These are phyloP conservation scores for Cadophora sp. DNA, from an alignment of 2,329 filamentous ascomycete genomes.

Conservation along the genomic window DNA sequence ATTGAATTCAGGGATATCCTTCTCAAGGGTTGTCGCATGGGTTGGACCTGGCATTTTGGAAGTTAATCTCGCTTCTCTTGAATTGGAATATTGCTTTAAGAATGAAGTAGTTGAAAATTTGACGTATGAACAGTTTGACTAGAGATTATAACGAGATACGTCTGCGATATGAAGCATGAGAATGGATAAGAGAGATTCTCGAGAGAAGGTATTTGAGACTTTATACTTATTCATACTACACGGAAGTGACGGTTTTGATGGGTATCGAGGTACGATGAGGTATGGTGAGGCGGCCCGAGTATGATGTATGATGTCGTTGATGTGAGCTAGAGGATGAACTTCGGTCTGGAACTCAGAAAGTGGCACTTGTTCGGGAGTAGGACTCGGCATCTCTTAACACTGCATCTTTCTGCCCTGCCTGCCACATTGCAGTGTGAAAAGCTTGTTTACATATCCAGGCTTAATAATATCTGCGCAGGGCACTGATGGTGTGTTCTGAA, in stretches of 20 bases:
- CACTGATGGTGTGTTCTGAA: neutral
- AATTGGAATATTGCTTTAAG: neutral
- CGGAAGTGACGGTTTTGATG: slow-evolving; percentile 6
- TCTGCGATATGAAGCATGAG: too few species aligned
- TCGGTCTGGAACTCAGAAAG: slow-evolving; percentile 10
- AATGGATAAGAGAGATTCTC: neutral
- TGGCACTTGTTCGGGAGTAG: slow-evolving; percentile 3
- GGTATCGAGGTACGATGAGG: neutral
- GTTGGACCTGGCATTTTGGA: slow-evolving; percentile 32
- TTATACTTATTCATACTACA: slow-evolving; percentile 3
- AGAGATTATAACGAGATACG: too few species aligned
- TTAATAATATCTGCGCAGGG: neutral
- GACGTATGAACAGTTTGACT: too few species aligned
- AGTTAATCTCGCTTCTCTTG: neutral
- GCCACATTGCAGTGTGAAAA: neutral
- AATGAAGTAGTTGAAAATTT: neutral
- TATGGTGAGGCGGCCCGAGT: slow-evolving; percentile 5
- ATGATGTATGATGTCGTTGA: slow-evolving; percentile 21
- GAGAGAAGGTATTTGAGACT: neutral
- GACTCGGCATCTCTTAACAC: slow-evolving; percentile 1
- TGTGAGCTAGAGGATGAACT: slow-evolving; percentile 23
- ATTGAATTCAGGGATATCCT: slow-evolving; percentile 49
- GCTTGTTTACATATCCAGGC: too few species aligned
- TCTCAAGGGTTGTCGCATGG: slow-evolving; percentile 25
- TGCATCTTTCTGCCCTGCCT: neutral